phyloP scores from a whole-genome alignment of 148 eudicot genomes.

The Salicornia ramosissima region DNA sequence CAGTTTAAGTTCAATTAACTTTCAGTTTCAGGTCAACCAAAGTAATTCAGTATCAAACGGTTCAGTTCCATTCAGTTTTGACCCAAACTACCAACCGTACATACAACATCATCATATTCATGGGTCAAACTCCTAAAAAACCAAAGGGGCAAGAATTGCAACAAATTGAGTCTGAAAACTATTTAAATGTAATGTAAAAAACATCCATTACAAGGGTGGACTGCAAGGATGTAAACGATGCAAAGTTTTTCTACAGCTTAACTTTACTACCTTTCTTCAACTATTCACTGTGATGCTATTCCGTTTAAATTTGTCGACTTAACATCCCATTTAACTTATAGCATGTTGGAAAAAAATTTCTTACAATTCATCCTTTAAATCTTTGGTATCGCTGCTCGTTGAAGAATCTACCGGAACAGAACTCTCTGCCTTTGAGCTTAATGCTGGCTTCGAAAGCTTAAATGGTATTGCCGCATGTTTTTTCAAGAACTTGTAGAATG shows the following conservation, averaged over 20 bases:
- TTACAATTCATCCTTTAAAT: constrained; percentile 70
- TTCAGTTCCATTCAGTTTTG: no score
- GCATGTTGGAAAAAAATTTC: background rate
- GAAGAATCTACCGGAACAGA: constrained; percentile 32
- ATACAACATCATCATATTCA: no score
- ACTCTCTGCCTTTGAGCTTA: constrained; percentile 31
- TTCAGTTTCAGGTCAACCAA: no score
- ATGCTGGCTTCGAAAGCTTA: constrained; percentile 58
- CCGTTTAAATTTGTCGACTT: background rate
- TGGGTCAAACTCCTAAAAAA: no score
- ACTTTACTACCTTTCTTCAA: background rate
- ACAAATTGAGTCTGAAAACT: background rate
- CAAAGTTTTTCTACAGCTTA: background rate
- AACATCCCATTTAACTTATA: background rate
- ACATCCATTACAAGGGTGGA: constrained; percentile 3
- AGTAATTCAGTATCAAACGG: no score
- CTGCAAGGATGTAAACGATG: background rate
- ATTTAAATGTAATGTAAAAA: constrained; percentile 3
- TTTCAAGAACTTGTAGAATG: constrained; percentile 72
- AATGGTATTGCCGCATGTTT: constrained; percentile 68
- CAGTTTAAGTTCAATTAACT: no score
- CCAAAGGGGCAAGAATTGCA: no score
- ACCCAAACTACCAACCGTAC: no score
- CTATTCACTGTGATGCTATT: constrained; percentile 9
- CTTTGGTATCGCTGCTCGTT: constrained; percentile 20